Evolutionary conservation across 208 protist genomes (phyloP).

Genomic region (Strigomonas galati): DNA sequence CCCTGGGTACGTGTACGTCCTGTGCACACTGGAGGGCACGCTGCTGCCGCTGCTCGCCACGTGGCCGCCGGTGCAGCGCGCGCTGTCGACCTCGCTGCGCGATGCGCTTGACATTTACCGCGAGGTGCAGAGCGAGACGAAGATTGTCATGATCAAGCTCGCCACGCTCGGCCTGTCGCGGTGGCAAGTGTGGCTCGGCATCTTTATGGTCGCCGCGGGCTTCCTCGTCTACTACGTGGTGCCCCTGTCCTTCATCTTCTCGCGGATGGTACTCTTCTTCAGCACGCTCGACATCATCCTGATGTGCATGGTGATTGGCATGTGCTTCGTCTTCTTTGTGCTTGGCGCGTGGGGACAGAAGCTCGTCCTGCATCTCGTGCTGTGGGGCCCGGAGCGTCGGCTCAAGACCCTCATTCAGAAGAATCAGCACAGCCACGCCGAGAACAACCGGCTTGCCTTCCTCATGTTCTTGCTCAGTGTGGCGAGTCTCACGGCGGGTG

Average conservation of each 20-base stretch:
- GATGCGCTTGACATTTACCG: slow-evolving; percentile 95
- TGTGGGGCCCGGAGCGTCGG: slow-evolving; percentile 81
- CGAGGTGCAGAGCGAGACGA: slow-evolving; percentile 81
- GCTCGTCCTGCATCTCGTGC: slow-evolving; percentile 62
- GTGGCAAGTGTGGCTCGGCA: slow-evolving; percentile 67
- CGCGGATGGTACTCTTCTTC: slow-evolving; percentile 90
- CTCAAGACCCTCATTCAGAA: slow-evolving; percentile 86
- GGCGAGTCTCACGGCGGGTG: slow-evolving; percentile 85
- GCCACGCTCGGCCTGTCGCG: slow-evolving; percentile 84
- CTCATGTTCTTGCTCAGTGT: slow-evolving; percentile 94
- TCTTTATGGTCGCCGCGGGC: slow-evolving; percentile 80
- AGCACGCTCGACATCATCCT: slow-evolving; percentile 86
- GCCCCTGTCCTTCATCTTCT: slow-evolving; percentile 90
- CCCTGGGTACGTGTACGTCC: slow-evolving; percentile 34
- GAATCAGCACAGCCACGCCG: slow-evolving; percentile 85
- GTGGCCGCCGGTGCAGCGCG: slow-evolving; percentile 72
- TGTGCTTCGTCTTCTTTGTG: slow-evolving; percentile 83
- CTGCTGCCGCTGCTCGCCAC: slow-evolving; percentile 85
- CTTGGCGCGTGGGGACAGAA: slow-evolving; percentile 73
- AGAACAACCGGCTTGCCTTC: slow-evolving; percentile 90
- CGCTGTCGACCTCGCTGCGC: slow-evolving; percentile 80
- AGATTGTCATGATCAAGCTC: slow-evolving; percentile 85
- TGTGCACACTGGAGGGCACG: slow-evolving; percentile 68
- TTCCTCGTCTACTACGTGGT: slow-evolving; percentile 96
- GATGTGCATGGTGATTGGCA: slow-evolving; percentile 89